phyloP scores from a whole-genome alignment of 441 rosid species.

The Geranium incanum region DNA sequence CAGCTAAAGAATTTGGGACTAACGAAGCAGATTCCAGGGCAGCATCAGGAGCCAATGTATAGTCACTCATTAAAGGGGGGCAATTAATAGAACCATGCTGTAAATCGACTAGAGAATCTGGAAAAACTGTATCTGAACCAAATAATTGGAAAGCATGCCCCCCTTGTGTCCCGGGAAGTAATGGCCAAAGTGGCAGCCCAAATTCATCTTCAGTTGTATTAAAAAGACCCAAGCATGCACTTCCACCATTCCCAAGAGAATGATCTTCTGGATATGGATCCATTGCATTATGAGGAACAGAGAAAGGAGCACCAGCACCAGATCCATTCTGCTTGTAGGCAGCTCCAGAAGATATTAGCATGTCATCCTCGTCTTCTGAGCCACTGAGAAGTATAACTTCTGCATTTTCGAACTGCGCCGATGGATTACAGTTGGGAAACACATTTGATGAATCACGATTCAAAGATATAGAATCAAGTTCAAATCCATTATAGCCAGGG shows the following conservation, averaged over 20 bases:
- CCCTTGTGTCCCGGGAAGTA: slow-evolving; percentile 58
- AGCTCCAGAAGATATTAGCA: slow-evolving; percentile 42
- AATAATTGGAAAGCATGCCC: slow-evolving; percentile 74
- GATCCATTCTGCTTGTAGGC: slow-evolving; percentile 42
- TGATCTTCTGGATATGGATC: slow-evolving; percentile 60
- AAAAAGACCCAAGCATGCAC: slow-evolving; percentile 42
- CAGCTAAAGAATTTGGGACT: slow-evolving; percentile 46
- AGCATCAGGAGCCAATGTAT: slow-evolving; percentile 54
- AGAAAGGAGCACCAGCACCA: slow-evolving; percentile 47
- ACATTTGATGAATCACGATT: slow-evolving; percentile 54
- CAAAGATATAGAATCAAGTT: slow-evolving; percentile 66
- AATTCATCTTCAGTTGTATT: slow-evolving; percentile 56
- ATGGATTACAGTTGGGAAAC: slow-evolving; percentile 41
- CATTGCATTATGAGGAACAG: slow-evolving; percentile 48
- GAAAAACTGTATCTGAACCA: slow-evolving; percentile 45
- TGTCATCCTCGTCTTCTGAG: slow-evolving; percentile 82
- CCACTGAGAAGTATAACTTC: slow-evolving; percentile 85
- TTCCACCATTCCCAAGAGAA: slow-evolving; percentile 36
- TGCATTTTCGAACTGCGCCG: slow-evolving; percentile 48
- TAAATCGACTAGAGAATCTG: slow-evolving; percentile 56
- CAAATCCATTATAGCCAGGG: slow-evolving; percentile 46
- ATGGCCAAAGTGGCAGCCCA: slow-evolving; percentile 53
- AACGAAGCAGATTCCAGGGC: slow-evolving; percentile 40
- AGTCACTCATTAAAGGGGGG: slow-evolving; percentile 54
- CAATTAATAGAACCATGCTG: slow-evolving; percentile 50